Percentiles rank a stretch among this genome's conserved stretches.
These are phyloP conservation scores for Balamuthia mandrillaris DNA, from an alignment of 208 protist genomes.

Conservation along the genomic window DNA sequence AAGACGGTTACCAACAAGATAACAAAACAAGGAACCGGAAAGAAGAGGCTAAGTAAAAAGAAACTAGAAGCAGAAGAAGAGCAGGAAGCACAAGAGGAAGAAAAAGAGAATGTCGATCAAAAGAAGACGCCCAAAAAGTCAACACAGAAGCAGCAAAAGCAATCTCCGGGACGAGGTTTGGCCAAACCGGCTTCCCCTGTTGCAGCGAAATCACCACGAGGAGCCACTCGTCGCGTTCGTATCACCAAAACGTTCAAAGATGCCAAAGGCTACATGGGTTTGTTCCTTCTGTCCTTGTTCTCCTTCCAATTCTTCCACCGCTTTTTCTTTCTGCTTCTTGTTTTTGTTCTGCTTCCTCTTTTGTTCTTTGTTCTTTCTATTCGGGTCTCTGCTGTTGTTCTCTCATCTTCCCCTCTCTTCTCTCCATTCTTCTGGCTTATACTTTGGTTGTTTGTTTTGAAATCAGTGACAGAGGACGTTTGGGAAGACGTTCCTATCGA, in stretches of 20 bases:
- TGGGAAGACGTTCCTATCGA: conserved; percentile 17
- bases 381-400: neutral
- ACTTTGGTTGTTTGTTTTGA: no score
- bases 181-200: no score
- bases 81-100: neutral
- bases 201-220: no score
- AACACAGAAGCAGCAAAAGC: no score
- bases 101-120: neutral
- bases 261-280: neutral
- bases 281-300: neutral
- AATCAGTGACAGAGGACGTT: conserved; percentile 9
- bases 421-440: no score
- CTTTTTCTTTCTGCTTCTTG: no score
- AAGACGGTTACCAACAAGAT: neutral
- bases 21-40: neutral
- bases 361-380: neutral
- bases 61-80: neutral
- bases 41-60: neutral
- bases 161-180: no score
- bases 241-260: no score
- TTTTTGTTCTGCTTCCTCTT: no score
- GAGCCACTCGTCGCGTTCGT: no score
- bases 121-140: neutral
- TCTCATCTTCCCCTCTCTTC: neutral
- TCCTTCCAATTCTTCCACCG: no score